phyloP scores from a whole-genome alignment of 169 alveolate genomes.

The Eimeria mitis region DNA sequence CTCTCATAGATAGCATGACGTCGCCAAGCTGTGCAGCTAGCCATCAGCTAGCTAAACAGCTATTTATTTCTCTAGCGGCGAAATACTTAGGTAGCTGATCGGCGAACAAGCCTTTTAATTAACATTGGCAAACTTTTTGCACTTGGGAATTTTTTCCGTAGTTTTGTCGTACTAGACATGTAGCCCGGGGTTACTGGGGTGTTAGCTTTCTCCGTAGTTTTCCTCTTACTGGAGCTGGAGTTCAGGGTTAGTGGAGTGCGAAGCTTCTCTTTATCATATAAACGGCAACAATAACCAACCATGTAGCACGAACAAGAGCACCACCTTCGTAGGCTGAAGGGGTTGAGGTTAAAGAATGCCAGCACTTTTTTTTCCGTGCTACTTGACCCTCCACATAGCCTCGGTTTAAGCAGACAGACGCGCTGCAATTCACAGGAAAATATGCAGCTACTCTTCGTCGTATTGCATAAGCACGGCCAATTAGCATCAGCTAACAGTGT shows the following conservation, averaged over 20 bases:
- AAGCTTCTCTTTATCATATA: not conserved
- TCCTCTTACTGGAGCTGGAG: too few species aligned
- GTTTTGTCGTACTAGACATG: not conserved
- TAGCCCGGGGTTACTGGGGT: not conserved
- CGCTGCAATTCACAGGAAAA: not conserved
- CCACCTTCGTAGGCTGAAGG: too few species aligned
- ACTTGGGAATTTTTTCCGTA: constrained; percentile 20
- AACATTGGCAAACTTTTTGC: constrained; percentile 4
- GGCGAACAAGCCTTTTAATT: not conserved
- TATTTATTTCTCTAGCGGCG: not conserved
- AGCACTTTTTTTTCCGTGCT: not conserved
- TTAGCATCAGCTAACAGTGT: not conserved
- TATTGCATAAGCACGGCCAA: not conserved
- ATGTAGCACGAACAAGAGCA: too few species aligned
- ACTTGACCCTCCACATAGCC: not conserved
- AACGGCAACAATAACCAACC: too few species aligned
- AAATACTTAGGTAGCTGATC: not conserved
- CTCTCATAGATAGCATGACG: constrained; percentile 88
- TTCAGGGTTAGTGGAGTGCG: not conserved
- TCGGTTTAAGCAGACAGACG: not conserved
- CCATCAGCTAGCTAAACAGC: not conserved
- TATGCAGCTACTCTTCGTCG: not conserved
- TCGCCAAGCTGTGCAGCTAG: not conserved
- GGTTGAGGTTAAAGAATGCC: too few species aligned
- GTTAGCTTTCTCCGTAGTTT: not conserved